These are phyloP conservation scores for Diutina rugosa DNA, from an alignment of 1,139 yeast species.

Conservation along the genomic window DNA sequence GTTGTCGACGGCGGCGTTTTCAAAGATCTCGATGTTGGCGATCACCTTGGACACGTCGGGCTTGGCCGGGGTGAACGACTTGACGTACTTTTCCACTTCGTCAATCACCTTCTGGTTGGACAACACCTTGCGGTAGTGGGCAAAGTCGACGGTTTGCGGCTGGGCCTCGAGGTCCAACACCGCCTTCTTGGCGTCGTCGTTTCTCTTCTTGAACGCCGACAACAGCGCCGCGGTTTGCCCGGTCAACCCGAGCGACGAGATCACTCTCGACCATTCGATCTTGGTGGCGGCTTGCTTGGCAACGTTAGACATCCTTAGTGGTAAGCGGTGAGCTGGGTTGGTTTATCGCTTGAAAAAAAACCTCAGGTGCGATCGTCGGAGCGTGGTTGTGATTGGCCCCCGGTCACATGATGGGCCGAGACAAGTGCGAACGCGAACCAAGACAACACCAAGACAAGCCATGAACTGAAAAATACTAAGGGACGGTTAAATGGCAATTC, in stretches of 20 bases:
- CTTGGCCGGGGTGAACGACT: conserved; percentile 67
- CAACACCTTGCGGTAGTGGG: conserved; percentile 64
- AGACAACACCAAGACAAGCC: too few species aligned
- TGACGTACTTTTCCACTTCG: conserved; percentile 70
- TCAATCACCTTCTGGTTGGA: conserved; percentile 72
- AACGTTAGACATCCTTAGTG: conserved; percentile 9
- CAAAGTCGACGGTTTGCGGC: conserved; percentile 69
- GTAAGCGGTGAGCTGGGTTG: neutral
- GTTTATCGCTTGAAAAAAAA: neutral
- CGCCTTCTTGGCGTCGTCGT: conserved; percentile 91
- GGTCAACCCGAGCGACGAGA: conserved; percentile 79
- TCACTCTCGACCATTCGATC: conserved; percentile 90
- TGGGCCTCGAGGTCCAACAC: conserved; percentile 58
- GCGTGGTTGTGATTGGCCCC: neutral
- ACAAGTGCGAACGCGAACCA: neutral
- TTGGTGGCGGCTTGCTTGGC: conserved; percentile 69
- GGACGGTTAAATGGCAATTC: too few species aligned
- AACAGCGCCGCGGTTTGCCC: conserved; percentile 85
- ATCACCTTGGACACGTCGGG: conserved; percentile 82
- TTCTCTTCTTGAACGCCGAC: conserved; percentile 93
- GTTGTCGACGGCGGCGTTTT: conserved; percentile 89
- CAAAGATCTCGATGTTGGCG: conserved; percentile 86
- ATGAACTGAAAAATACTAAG: too few species aligned
- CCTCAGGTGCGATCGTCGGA: neutral
- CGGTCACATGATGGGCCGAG: neutral